A percentile compares a stretch with the other conserved stretches of the same genome.
phyloP scores from a whole-genome alignment of 257 asterid species.

The Nicotiana obtusifolia region DNA sequence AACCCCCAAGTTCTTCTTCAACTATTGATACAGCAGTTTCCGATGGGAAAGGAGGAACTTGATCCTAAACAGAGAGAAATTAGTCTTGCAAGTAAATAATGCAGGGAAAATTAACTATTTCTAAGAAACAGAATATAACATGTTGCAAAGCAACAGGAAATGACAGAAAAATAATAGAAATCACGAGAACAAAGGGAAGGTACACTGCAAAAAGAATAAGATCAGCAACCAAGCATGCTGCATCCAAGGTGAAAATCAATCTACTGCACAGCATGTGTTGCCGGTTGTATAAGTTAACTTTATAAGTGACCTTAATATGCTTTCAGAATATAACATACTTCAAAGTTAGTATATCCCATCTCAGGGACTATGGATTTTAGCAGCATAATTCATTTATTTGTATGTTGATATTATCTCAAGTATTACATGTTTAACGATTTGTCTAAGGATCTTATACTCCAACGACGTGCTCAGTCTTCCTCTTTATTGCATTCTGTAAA shows the following conservation, averaged over 20 bases:
- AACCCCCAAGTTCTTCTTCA: slow-evolving; percentile 75
- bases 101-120: background rate
- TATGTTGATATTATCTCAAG: background rate
- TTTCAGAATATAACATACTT: background rate
- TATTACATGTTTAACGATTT: background rate
- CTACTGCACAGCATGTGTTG: background rate
- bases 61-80: slow-evolving; percentile 37
- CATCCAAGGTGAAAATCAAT: background rate
- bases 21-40: slow-evolving; percentile 70
- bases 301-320: background rate
- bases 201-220: background rate
- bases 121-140: background rate
- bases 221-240: background rate
- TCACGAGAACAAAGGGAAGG: background rate
- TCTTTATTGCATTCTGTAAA: background rate
- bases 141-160: background rate
- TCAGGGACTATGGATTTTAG: background rate
- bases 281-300: background rate
- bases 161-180: background rate
- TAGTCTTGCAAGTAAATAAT: background rate
- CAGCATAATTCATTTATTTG: background rate
- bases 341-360: background rate
- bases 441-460: background rate
- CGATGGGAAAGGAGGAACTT: slow-evolving; percentile 96
- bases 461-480: background rate